Percentiles rank a stretch among this genome's conserved stretches.
These are phyloP conservation scores for Pisolithus thermaeus DNA, from an alignment of 1,284 basidiomycete genomes.

Conservation along the genomic window DNA sequence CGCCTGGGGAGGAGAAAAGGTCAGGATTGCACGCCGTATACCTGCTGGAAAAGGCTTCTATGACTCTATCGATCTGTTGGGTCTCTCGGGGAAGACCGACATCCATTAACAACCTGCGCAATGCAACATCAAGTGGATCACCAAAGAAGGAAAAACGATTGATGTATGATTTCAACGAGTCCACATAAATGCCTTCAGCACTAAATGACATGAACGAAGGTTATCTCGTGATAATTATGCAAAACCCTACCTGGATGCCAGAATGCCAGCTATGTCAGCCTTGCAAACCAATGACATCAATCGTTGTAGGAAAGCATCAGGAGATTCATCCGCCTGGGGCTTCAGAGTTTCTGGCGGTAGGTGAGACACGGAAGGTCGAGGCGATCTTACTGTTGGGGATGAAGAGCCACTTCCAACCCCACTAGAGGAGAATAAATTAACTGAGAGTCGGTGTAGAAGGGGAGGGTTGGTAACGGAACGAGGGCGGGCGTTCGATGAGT, in stretches of 20 bases:
- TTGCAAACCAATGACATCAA: slow-evolving; percentile 62
- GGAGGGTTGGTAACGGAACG: slow-evolving; percentile 69
- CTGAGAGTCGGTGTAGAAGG: slow-evolving; percentile 63
- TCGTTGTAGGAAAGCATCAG: slow-evolving; percentile 63
- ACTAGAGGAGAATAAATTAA: slow-evolving; percentile 50
- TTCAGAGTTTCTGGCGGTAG: slow-evolving; percentile 42
- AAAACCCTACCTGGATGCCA: slow-evolving; percentile 70
- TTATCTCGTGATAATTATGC: neutral
- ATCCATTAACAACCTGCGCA: slow-evolving; percentile 89
- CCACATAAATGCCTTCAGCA: slow-evolving; percentile 64
- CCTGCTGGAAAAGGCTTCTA: slow-evolving; percentile 88
- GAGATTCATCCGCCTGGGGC: slow-evolving; percentile 60
- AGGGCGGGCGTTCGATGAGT: slow-evolving; percentile 30
- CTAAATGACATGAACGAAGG: slow-evolving; percentile 35
- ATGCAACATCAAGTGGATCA: slow-evolving; percentile 87
- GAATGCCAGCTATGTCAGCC: slow-evolving; percentile 68
- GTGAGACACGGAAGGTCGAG: slow-evolving; percentile 42
- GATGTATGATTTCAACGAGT: slow-evolving; percentile 73
- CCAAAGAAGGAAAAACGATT: slow-evolving; percentile 74
- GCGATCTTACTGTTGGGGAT: slow-evolving; percentile 37
- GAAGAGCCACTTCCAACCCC: slow-evolving; percentile 14
- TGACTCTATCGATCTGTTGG: slow-evolving; percentile 97
- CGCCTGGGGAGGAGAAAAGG: slow-evolving; percentile 76
- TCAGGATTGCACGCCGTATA: slow-evolving; percentile 84
- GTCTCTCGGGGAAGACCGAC: slow-evolving; percentile 91